phyloP scores from a whole-genome alignment of 2,329 filamentous ascomycete species.

The Fusarium subglutinans region DNA sequence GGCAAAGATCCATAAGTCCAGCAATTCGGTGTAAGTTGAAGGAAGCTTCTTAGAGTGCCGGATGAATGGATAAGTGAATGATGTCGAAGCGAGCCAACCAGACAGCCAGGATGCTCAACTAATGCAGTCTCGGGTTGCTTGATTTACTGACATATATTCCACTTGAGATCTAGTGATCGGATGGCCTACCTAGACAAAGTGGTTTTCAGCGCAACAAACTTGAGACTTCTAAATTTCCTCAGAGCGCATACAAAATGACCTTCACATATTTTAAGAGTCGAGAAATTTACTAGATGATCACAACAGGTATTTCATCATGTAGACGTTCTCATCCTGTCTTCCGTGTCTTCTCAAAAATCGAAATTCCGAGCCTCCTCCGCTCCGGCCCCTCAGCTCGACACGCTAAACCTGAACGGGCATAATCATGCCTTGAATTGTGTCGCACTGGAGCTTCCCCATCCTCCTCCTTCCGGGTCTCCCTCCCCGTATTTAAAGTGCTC shows the following conservation, averaged over 20 bases:
- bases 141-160: background rate
- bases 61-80: conserved; percentile 28
- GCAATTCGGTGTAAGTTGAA: background rate
- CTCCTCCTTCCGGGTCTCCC: conserved; percentile 28
- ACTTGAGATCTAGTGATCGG: conserved; percentile 6
- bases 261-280: no score
- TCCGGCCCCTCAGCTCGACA: conserved; percentile 25
- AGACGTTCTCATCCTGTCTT: conserved; percentile 4
- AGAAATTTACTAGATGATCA: background rate
- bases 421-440: conserved; percentile 7
- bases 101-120: background rate
- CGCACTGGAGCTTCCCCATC: conserved; percentile 31
- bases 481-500: conserved; percentile 41
- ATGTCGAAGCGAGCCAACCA: conserved; percentile 24
- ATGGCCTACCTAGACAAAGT: background rate
- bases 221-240: background rate
- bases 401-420: conserved; percentile 16
- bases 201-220: no score
- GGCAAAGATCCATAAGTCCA: background rate
- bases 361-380: conserved; percentile 41
- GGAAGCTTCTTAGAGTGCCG: conserved; percentile 1
- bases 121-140: background rate
- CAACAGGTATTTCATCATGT: background rate
- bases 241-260: background rate
- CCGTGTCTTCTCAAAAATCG: conserved; percentile 32